These are phyloP conservation scores for Nyssa sinensis DNA, from an alignment of 148 eudicot species.

Conservation along the genomic window DNA sequence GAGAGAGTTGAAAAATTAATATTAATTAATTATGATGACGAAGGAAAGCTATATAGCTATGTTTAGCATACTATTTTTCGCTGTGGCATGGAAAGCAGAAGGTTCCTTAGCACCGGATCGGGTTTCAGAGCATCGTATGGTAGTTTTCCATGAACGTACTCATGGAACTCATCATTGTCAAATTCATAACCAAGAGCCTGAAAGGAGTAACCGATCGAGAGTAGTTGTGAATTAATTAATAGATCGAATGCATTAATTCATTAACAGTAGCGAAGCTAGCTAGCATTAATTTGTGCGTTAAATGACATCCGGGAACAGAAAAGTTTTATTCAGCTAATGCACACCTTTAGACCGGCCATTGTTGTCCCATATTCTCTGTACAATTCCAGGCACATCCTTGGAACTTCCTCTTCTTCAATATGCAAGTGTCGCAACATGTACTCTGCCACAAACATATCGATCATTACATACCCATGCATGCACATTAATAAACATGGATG, in stretches of 20 bases:
- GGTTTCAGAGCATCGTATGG: slow-evolving; percentile 76
- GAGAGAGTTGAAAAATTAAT: too few relatives aligned
- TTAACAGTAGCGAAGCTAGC: too few relatives aligned
- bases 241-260: too few relatives aligned
- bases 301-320: too few relatives aligned
- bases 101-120: slow-evolving; percentile 70
- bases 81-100: slow-evolving; percentile 81
- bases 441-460: slow-evolving; percentile 30
- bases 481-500: neutral
- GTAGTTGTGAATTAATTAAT: too few relatives aligned
- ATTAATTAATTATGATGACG: too few relatives aligned
- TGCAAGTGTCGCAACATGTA: slow-evolving; percentile 64
- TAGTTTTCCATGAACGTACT: slow-evolving; percentile 70
- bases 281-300: too few relatives aligned
- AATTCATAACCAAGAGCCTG: slow-evolving; percentile 84
- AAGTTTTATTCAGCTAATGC: too few relatives aligned
- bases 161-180: slow-evolving; percentile 73
- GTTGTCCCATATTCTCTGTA: slow-evolving; percentile 92
- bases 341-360: slow-evolving; percentile 99
- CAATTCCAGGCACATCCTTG: slow-evolving; percentile 77
- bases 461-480: neutral
- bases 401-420: slow-evolving; percentile 70
- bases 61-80: slow-evolving; percentile 67
- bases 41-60: neutral
- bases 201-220: neutral